Base-by-base conservation (phyloP, 805 yeast genomes). In the Scheffersomyces spartinae region DNA sequence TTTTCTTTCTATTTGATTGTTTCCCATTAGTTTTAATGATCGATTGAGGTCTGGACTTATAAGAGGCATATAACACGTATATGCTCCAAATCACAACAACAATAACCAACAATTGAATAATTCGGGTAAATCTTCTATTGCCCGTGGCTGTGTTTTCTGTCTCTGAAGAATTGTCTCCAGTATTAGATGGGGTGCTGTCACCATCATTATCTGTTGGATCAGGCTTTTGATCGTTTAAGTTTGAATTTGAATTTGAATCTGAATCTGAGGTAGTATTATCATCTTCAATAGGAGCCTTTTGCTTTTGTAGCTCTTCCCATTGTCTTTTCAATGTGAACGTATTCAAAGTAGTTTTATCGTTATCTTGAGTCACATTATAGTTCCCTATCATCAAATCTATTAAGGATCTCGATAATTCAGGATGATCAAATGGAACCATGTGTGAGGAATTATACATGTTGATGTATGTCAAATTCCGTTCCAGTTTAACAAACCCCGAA, bases 341-440 rank as follows among this genome's bases (percentile, higher is more conserved):
- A 10, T 7, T 5, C 13, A 15, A 18, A 12, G 20, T 9, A 20
- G 20, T 17, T 26, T 26, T 27, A 4, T 27, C 33, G 0, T 40
- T 39, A 12, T 25, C 30, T 13, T 35, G 37, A 10, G 36, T 33
- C 10, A 32, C 40, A 20, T 49, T 50, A 24, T 31, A 48, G 28
- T 59, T 55, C 1, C 50, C 49, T 2, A 51, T 38, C 15, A 62
- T 39, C 13, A 69, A 32, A 40, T 83, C 85, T 20, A 85, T 53
- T 32, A 86, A 51, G 10, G 84, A 83, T 36, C 85, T 62, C 6
- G 86, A 68, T 15, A 68, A 63, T 23, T 64, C 71, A 2, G 91
- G 80, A 26, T 70, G 54, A 46, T 86, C 96, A 36, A 69, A 76
- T 1, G 97, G 94, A 14, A 85, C 91, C 97, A 91, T 88, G 45